Evolutionary conservation across 2,329 filamentous ascomycete species (phyloP).

Genomic region (Trichoderma cornu-damae): DNA sequence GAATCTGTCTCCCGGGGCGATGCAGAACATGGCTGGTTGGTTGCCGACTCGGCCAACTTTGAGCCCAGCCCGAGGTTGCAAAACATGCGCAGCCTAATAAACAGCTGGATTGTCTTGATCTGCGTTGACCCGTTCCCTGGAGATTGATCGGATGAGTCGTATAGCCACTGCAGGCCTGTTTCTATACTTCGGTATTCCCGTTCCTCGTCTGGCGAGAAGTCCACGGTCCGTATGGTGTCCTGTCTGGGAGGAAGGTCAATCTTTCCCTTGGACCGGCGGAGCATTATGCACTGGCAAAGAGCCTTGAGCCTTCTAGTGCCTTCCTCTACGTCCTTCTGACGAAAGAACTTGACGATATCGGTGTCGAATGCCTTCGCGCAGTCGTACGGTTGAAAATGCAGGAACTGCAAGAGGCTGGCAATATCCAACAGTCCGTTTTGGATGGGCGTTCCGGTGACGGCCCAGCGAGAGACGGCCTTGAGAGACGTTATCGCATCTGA

Average conservation of each 20-base stretch:
- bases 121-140: too few species aligned
- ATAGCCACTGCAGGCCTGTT: too few species aligned
- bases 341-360: neutral
- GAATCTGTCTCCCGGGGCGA: too few species aligned
- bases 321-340: neutral
- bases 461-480: conserved; percentile 37
- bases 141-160: too few species aligned
- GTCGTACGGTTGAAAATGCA: neutral
- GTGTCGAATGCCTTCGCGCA: neutral
- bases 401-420: conserved; percentile 35
- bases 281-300: neutral
- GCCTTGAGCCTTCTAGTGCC: neutral
- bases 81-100: too few species aligned
- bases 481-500: conserved; percentile 35
- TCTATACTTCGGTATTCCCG: neutral
- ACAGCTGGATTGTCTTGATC: too few species aligned
- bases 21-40: too few species aligned
- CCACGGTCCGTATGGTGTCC: neutral
- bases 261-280: neutral
- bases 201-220: neutral
- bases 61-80: too few species aligned
- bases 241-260: neutral
- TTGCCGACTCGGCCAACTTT: too few species aligned
- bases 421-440: conserved; percentile 43
- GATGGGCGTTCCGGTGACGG: conserved; percentile 44